Evolutionary conservation across 805 yeast species (phyloP), one percentile per base, ranked within the genome.

Genomic region (Torulaspora gathmanii): DNA sequence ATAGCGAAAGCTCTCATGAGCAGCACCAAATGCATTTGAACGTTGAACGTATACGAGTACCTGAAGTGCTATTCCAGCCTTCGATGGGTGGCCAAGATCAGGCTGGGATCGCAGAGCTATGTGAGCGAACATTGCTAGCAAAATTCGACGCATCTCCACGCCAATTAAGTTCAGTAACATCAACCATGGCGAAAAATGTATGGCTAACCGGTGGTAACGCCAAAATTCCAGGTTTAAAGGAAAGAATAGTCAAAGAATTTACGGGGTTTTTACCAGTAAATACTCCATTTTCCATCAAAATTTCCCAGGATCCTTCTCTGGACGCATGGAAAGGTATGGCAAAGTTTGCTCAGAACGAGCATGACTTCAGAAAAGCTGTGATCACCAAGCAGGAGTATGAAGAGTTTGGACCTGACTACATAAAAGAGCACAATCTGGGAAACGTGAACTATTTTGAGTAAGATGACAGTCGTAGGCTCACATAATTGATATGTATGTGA

Each of bases 281-380:
- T 1, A 68, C 84, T 0, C 74, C 78, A 0, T 66, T 90, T 28
- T 67, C 71, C 4, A 83, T 90, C 1, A 69, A 83, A 44, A 59
- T 67, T 13, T 93, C 96, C 0, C 52, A 64, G 2, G 80, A 86
- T 61, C 91, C 96, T 1, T 54, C 77, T 1, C 58, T 77, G 25
- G 99, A 91, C 64, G 79, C 97, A 1, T 93, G 99, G 98, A 82
- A 73, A 57, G 99, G 99, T 23, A 89, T 93, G 95, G 81, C 86
- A 10, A 75, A 77, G 56, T 86, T 95, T 86, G 70, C 90, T 5
- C 55, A 56, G 2, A 71, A 75, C 17, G 72, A 66, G 1, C 78
- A 72, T 13, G 64, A 61, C 1, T 72, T 75, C 30, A 55, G 70
- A 22, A 54, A 67, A 1, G 68, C 78, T 8, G 79, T 73, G 47